Percentiles rank a stretch among this genome's conserved stretches.
Conservation (phyloP, 441 rosid genomes). For the Brassica balearica region DNA sequence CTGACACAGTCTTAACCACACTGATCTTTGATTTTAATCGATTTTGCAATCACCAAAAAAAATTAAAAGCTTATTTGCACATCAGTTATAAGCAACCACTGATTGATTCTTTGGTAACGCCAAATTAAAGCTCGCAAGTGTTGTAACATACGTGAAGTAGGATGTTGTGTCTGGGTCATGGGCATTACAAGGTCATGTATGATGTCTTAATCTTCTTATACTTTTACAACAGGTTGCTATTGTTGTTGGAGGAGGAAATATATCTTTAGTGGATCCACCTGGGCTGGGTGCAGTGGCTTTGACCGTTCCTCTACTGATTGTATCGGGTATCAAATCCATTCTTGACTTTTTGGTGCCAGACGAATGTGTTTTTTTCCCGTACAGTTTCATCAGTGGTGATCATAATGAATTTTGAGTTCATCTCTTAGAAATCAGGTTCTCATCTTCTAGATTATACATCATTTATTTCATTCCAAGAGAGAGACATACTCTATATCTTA, state of each 20-base stretch:
- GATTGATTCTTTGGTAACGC: background rate
- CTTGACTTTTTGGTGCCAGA: background rate
- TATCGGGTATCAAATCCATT: constrained; percentile 58
- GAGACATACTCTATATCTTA: background rate
- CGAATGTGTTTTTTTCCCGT: background rate
- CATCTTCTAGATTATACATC: background rate
- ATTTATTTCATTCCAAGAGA: background rate
- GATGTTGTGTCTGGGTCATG: constrained; percentile 10
- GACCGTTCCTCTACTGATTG: constrained; percentile 93
- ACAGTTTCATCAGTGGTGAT: background rate
- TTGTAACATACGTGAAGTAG: background rate
- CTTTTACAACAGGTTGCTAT: constrained; percentile 67
- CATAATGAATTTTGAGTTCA: background rate
- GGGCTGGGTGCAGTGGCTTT: constrained; percentile 95
- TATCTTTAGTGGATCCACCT: constrained; percentile 79
- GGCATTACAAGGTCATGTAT: background rate
- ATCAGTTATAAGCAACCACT: background rate
- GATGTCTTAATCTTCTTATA: too few relatives aligned
- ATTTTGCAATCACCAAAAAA: too few relatives aligned
- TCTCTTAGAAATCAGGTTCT: background rate
- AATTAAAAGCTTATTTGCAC: background rate
- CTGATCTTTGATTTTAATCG: background rate
- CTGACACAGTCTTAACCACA: background rate
- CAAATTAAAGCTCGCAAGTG: background rate
- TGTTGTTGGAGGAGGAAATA: constrained; percentile 96